A percentile compares a stretch with the other conserved stretches of the same genome.
Conservation (phyloP, 1,139 yeast species). For the Yamadazyma songkhlaensis region DNA sequence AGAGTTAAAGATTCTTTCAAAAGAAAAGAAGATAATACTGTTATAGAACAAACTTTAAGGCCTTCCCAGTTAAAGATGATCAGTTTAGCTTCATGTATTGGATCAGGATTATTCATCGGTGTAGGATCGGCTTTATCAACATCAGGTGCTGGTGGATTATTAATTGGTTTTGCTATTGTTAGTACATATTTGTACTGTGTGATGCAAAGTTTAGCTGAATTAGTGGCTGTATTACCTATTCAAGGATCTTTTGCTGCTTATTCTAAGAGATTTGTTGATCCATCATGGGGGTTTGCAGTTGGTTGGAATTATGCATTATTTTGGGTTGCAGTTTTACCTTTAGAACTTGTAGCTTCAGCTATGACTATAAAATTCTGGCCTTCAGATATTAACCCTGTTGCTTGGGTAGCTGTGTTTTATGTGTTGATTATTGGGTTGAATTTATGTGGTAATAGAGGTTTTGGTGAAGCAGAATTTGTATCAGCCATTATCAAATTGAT, state of each 20-base stretch:
- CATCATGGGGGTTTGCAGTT: conserved; percentile 74
- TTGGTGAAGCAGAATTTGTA: conserved; percentile 66
- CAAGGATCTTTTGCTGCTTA: conserved; percentile 72
- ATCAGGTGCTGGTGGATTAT: conserved; percentile 41
- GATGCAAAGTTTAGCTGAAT: conserved; percentile 67
- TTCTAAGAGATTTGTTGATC: conserved; percentile 62
- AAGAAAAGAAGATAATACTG: conserved; percentile 18
- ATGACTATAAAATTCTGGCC: conserved; percentile 69
- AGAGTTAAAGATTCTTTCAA: conserved; percentile 34
- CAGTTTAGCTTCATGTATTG: conserved; percentile 40
- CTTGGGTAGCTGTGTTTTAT: conserved; percentile 66
- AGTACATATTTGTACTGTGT: conserved; percentile 55
- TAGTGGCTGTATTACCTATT: conserved; percentile 65
- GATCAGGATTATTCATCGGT: conserved; percentile 36
- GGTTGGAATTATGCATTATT: conserved; percentile 69
- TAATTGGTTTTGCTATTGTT: conserved; percentile 44
- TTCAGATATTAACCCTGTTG: conserved; percentile 53
- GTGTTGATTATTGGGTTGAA: conserved; percentile 54
- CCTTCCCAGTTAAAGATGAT: conserved; percentile 38
- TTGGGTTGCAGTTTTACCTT: conserved; percentile 68
- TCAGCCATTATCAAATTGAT: conserved; percentile 59
- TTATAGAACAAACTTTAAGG: conserved; percentile 28
- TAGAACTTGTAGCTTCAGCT: conserved; percentile 71
- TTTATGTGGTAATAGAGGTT: conserved; percentile 60
- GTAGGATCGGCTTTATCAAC: conserved; percentile 34